phyloP scores from a whole-genome alignment of 2,329 filamentous ascomycete species.

The Neofusicoccum parvum region DNA sequence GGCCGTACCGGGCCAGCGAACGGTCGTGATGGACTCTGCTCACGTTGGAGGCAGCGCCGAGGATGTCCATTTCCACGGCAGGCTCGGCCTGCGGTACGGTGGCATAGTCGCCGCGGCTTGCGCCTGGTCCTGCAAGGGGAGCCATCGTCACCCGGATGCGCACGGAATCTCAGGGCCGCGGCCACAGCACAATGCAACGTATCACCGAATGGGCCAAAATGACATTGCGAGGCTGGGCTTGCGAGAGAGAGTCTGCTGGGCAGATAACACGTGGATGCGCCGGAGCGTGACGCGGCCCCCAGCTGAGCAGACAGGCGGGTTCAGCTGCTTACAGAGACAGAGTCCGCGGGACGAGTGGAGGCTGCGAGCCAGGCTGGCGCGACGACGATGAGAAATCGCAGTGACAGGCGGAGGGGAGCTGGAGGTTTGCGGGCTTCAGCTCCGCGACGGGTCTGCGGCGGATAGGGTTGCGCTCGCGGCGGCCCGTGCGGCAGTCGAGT shows the following conservation, averaged over 20 bases:
- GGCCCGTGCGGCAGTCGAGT: not conserved
- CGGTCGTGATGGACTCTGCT: not conserved
- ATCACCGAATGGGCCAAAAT: not conserved
- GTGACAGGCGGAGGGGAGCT: not conserved
- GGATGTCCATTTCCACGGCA: slow-evolving; percentile 7
- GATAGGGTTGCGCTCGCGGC: slow-evolving; percentile 1
- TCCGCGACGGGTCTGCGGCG: slow-evolving; percentile 7
- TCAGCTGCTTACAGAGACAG: not conserved
- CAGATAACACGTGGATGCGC: slow-evolving; percentile 8
- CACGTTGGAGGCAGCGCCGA: not conserved
- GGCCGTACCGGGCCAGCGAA: not conserved
- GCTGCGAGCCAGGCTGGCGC: not conserved
- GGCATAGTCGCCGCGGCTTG: slow-evolving; percentile 14
- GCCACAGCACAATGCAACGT: not conserved
- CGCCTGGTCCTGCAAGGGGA: not conserved
- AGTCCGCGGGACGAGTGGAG: not conserved
- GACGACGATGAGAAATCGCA: not conserved
- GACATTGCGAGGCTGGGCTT: not conserved
- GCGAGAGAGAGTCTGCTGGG: not conserved
- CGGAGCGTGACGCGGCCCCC: not conserved
- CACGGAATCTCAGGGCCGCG: too few species aligned
- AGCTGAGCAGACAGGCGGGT: not conserved
- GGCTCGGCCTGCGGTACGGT: slow-evolving; percentile 14
- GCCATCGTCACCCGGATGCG: not conserved
- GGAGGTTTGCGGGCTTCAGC: not conserved